These are phyloP conservation scores for Diversispora epigaea DNA, from an alignment of 192 early-diverging fungal genomes.

Conservation along the genomic window DNA sequence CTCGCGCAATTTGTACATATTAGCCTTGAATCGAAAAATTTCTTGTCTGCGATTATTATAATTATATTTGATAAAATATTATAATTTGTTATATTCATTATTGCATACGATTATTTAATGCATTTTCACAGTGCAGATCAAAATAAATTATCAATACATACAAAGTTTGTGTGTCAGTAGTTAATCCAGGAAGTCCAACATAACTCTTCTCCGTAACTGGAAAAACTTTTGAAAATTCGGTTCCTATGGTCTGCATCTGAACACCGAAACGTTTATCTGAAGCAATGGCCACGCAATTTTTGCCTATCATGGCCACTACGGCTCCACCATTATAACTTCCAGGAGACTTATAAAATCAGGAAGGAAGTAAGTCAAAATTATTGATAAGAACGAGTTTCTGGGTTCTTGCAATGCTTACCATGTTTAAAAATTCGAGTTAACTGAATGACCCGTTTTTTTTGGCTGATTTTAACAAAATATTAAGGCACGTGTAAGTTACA, in stretches of 20 bases:
- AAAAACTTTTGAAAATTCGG: constrained; percentile 94
- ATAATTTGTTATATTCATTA: no score
- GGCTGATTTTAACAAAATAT: no score
- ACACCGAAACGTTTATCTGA: constrained; percentile 92
- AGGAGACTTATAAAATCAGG: constrained; percentile 41
- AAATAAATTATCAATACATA: constrained; percentile 38
- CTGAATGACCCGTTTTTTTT: no score
- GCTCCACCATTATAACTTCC: constrained; percentile 95
- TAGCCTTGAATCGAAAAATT: constrained; percentile 87
- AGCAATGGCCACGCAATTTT: constrained; percentile 98
- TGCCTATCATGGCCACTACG: constrained; percentile 95
- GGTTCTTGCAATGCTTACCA: no score
- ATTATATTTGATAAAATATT: no score
- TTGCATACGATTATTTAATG: no score
- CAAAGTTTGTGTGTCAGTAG: constrained; percentile 96
- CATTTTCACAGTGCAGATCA: not conserved
- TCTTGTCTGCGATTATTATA: constrained; percentile 60
- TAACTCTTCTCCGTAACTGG: constrained; percentile 80
- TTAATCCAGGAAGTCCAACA: constrained; percentile 91
- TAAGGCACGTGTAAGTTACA: no score
- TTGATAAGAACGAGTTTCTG: no score
- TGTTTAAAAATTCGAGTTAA: no score
- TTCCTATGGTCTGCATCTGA: constrained; percentile 90
- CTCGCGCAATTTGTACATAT: constrained; percentile 95
- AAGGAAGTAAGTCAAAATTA: not conserved